phyloP scores from a whole-genome alignment of 1,139 yeast species.

The Hyphopichia burtonii region DNA sequence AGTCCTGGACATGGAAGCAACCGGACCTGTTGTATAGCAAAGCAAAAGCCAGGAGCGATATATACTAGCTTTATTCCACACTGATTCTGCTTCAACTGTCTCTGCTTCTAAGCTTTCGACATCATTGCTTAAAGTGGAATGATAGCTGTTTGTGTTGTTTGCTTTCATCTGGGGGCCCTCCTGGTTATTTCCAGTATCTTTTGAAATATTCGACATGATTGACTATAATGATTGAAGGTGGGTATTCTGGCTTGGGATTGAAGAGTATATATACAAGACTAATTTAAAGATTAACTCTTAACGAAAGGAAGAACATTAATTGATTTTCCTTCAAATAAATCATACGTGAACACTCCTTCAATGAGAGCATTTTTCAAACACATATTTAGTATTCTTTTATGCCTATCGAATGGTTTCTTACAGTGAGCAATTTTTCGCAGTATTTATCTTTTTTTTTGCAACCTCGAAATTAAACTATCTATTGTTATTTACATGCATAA shows the following conservation, averaged over 20 bases:
- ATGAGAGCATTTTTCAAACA: no score
- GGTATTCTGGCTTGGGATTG: no score
- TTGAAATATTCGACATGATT: no score
- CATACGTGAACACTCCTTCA: no score
- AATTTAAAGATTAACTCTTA: no score
- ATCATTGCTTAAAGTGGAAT: not conserved
- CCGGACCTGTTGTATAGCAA: constrained; percentile 6
- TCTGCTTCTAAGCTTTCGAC: not conserved
- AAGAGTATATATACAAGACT: no score
- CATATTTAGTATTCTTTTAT: not conserved
- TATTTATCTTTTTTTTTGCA: not conserved
- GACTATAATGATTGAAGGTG: no score
- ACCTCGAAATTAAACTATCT: not conserved
- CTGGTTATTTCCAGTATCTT: no score
- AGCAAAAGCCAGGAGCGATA: constrained; percentile 3
- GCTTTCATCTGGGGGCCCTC: not conserved
- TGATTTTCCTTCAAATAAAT: no score
- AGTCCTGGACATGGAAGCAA: constrained; percentile 40
- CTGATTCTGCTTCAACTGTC: not conserved
- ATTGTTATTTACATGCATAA: not conserved
- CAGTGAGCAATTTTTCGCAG: not conserved
- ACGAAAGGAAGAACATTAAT: no score
- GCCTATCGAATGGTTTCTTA: not conserved
- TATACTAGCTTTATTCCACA: not conserved
- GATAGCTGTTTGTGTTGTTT: not conserved